phyloP scores from a whole-genome alignment of 1,284 basidiomycete genomes.

The Omphalotus olearius region DNA sequence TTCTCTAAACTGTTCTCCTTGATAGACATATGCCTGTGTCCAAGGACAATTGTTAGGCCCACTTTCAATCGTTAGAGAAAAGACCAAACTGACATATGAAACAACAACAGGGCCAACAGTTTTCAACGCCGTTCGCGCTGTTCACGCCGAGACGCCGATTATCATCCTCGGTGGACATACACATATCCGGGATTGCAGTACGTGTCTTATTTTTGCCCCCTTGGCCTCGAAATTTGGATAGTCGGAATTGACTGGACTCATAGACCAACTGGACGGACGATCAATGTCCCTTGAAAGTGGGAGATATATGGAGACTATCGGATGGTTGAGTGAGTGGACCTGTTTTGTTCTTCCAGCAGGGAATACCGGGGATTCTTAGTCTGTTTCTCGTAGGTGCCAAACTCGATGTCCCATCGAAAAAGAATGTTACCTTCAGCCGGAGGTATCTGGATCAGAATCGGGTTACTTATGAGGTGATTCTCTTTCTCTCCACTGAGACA shows the following conservation, averaged over 20 bases:
- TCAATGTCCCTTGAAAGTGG: constrained; percentile 77
- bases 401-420: constrained; percentile 37
- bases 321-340: constrained; percentile 47
- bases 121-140: constrained; percentile 67
- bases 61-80: no score
- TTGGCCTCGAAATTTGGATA: background rate
- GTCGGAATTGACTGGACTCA: constrained; percentile 16
- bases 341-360: background rate
- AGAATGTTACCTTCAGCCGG: constrained; percentile 55
- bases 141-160: constrained; percentile 74
- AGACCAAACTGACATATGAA: constrained; percentile 23
- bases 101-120: constrained; percentile 54
- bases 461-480: constrained; percentile 59
- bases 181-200: constrained; percentile 41
- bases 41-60: constrained; percentile 59
- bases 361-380: background rate
- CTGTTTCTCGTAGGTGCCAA: constrained; percentile 40
- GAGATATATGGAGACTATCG: constrained; percentile 85
- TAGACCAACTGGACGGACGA: constrained; percentile 56
- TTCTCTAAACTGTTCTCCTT: background rate
- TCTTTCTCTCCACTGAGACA: background rate
- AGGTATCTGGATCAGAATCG: constrained; percentile 75
- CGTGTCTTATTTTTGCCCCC: constrained; percentile 11
- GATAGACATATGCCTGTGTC: constrained; percentile 67
- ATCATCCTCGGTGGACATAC: constrained; percentile 69